Base-by-base conservation (phyloP, 2,329 filamentous ascomycete genomes). In the Cryphonectria radicalis region DNA sequence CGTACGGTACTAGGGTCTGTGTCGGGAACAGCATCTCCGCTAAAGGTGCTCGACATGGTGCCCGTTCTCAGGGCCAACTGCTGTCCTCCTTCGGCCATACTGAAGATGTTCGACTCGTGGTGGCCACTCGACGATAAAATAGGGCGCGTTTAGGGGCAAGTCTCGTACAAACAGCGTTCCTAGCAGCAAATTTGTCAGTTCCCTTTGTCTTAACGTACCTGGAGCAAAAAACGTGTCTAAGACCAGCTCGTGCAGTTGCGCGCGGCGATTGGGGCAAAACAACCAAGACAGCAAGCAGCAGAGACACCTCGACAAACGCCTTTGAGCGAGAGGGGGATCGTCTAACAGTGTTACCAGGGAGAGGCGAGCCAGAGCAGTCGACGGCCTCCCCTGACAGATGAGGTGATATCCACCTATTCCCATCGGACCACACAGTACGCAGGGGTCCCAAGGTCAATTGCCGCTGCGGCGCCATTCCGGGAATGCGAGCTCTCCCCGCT, bases 21-120 rank as follows among this genome's bases (percentile, higher is more conserved):
- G 69, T 89, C 87, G 10, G 88, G 87, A 59, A 90, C 80, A 57
- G 87, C 88, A 71, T 89, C 88, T n/a, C 90, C 88, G 79, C 83
- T 84, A 68, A 84, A 78, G 70, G 78, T 78, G 77, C 83, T 86
- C 42, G 71, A 71, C 60, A 69, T 67, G 66, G 77, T 78, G 59
- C 67, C 70, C 60, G 73, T 70, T 60, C 77, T 74, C 35, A 71
- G 59, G 25, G 76, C 75, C 64, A 76, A 57, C 46, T 73, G 69
- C 35, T 72, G 71, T 17, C 67, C 46, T 43, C 66, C 63, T 46
- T 68, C 69, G 46, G 73, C 72, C 71, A 71, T 74, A 43, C 57
- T 69, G 62, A 55, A 37, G 63, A 37, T 11, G 22, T 64, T 63
- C n/a, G 13, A 42, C 32, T 19, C 14, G 59, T 64, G 14, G 43